phyloP scores from a whole-genome alignment of 148 eudicot genomes.

The Simmondsia chinensis region DNA sequence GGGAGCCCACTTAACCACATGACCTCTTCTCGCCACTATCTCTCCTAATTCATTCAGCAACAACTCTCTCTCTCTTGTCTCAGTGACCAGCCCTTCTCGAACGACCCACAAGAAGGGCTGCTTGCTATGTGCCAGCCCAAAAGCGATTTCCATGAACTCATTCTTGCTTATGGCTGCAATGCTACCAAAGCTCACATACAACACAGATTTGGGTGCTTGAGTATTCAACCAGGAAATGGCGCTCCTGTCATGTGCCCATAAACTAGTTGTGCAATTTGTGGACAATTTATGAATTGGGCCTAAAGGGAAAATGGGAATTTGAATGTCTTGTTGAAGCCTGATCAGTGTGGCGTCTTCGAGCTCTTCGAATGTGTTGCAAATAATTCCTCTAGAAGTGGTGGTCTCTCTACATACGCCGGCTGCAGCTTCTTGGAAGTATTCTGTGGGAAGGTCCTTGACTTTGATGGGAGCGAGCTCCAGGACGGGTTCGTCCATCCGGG shows the following conservation, averaged over 20 bases:
- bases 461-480: slow-evolving; percentile 18
- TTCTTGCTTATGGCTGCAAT: slow-evolving; percentile 12
- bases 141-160: slow-evolving; percentile 27
- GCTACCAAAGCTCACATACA: slow-evolving; percentile 45
- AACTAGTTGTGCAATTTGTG: slow-evolving; percentile 8
- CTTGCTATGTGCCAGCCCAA: slow-evolving; percentile 33
- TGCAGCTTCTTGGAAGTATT: slow-evolving; percentile 1
- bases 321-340: not conserved
- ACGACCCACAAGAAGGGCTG: slow-evolving; percentile 36
- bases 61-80: not conserved
- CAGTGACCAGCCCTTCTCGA: slow-evolving; percentile 14
- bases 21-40: slow-evolving; percentile 13
- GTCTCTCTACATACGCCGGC: slow-evolving; percentile 6
- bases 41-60: slow-evolving; percentile 22
- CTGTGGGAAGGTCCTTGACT: slow-evolving; percentile 25
- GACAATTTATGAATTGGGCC: slow-evolving; percentile 26
- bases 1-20: slow-evolving; percentile 41
- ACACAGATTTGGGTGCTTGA: slow-evolving; percentile 25
- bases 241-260: slow-evolving; percentile 16
- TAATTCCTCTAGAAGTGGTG: slow-evolving; percentile 18
- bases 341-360: slow-evolving; percentile 11
- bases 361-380: slow-evolving; percentile 28
- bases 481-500: slow-evolving; percentile 7
- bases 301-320: slow-evolving; percentile 23
- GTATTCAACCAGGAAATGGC: slow-evolving; percentile 32